Conservation (phyloP, 2,329 filamentous ascomycete species). For the Ceratocystis harringtonii region DNA sequence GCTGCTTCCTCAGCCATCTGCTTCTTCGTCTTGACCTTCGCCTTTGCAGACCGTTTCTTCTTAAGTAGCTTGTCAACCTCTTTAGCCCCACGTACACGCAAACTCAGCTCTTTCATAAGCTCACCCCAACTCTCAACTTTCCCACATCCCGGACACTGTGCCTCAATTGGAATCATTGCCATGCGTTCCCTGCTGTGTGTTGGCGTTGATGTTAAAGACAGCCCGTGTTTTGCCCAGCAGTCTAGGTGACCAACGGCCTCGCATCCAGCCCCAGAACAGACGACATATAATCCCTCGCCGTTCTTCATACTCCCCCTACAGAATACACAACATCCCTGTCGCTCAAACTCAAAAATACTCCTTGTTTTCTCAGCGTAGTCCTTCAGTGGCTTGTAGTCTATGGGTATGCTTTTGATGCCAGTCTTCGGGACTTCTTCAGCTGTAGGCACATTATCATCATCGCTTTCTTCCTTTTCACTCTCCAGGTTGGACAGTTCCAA, state of each 20-base stretch:
- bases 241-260: constrained; percentile 43
- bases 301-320: constrained; percentile 34
- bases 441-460: not conserved
- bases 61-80: constrained; percentile 57
- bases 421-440: constrained; percentile 20
- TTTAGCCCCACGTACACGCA: constrained; percentile 55
- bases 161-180: constrained; percentile 49
- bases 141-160: constrained; percentile 56
- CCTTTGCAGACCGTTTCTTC: constrained; percentile 26
- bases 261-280: constrained; percentile 40
- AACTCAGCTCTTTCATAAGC: constrained; percentile 67
- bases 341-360: constrained; percentile 40
- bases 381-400: constrained; percentile 41
- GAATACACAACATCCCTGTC: constrained; percentile 39
- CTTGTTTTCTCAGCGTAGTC: constrained; percentile 41
- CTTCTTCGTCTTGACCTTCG: constrained; percentile 6
- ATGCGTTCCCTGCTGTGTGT: constrained; percentile 23
- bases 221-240: constrained; percentile 42
- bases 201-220: constrained; percentile 22
- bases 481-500: not conserved
- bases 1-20: not conserved
- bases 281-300: constrained; percentile 37
- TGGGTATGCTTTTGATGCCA: constrained; percentile 39
- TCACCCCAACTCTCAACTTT: constrained; percentile 52
- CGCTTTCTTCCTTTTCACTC: not conserved